Evolutionary conservation across 202 grass and related monocot genomes (phyloP).

Genomic region (Panicum hallii): DNA sequence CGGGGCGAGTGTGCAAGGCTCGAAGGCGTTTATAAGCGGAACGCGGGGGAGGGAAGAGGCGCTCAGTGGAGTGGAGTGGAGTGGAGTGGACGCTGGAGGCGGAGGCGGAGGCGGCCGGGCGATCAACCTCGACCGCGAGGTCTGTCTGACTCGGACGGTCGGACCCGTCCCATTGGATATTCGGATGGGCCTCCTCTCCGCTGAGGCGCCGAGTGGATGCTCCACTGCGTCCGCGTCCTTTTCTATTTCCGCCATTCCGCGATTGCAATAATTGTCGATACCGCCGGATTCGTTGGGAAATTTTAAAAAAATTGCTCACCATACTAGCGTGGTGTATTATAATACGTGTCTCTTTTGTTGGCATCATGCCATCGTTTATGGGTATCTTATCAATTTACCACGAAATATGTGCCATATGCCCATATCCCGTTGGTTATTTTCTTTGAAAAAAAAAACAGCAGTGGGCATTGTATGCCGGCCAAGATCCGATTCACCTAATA

Average conservation of each 20-base stretch:
- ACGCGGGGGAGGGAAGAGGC: neutral
- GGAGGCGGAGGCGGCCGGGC: neutral
- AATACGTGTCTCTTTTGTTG: neutral
- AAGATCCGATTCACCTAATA: too few species aligned
- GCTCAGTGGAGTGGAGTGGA: neutral
- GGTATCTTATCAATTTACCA: neutral
- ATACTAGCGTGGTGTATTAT: neutral
- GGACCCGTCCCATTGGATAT: neutral
- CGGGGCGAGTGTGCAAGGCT: neutral
- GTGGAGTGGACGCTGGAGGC: neutral
- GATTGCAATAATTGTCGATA: conserved; percentile 13
- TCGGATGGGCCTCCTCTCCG: neutral
- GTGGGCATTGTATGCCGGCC: neutral
- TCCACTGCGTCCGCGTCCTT: conserved; percentile 12
- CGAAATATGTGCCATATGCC: neutral
- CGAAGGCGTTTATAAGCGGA: conserved; percentile 43
- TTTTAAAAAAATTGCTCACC: neutral
- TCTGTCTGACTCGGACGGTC: neutral
- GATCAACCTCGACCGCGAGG: conserved; percentile 8
- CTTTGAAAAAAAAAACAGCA: neutral
- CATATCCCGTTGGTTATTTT: neutral
- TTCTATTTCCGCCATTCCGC: neutral
- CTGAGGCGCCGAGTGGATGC: neutral
- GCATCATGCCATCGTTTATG: neutral
- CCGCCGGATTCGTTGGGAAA: neutral